phyloP scores from a whole-genome alignment of 768 basidiomycete species.

The Rhodotorula toruloides region DNA sequence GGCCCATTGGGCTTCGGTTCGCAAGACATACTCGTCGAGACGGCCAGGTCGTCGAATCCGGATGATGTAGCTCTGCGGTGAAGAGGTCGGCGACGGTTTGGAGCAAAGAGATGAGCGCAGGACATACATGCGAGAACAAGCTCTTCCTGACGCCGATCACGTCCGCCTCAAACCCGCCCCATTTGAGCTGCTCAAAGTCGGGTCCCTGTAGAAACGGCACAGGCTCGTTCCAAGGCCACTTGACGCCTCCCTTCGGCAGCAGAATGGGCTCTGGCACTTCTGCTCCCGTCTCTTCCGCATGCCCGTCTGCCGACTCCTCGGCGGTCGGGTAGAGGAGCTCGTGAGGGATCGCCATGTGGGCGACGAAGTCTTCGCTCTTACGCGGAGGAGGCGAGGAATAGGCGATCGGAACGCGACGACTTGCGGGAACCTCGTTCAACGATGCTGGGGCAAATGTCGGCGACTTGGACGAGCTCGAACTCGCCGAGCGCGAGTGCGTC shows the following conservation, averaged over 20 bases:
- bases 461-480: background rate
- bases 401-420: slow-evolving; percentile 1
- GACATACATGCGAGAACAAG: slow-evolving; percentile 11
- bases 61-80: slow-evolving; percentile 27
- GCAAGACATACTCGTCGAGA: slow-evolving; percentile 31
- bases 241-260: slow-evolving; percentile 16
- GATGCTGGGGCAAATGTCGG: background rate
- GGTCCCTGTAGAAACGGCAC: slow-evolving; percentile 14
- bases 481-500: too few species aligned
- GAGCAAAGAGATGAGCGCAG: too few species aligned
- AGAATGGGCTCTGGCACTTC: slow-evolving; percentile 7
- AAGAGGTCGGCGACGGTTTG: background rate
- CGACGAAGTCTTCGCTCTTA: background rate
- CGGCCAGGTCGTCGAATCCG: slow-evolving; percentile 25
- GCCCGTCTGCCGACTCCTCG: background rate
- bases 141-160: slow-evolving; percentile 22
- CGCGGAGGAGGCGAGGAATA: background rate
- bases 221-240: slow-evolving; percentile 19
- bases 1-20: slow-evolving; percentile 22
- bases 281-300: background rate
- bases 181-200: slow-evolving; percentile 14
- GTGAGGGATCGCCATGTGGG: slow-evolving; percentile 17
- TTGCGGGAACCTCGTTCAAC: background rate
- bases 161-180: slow-evolving; percentile 35
- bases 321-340: slow-evolving; percentile 1